A percentile compares a stretch with the other conserved stretches of the same genome.
These are phyloP conservation scores for Colletotrichum endophyticum DNA, from an alignment of 2,329 filamentous ascomycete species.

Conservation along the genomic window DNA sequence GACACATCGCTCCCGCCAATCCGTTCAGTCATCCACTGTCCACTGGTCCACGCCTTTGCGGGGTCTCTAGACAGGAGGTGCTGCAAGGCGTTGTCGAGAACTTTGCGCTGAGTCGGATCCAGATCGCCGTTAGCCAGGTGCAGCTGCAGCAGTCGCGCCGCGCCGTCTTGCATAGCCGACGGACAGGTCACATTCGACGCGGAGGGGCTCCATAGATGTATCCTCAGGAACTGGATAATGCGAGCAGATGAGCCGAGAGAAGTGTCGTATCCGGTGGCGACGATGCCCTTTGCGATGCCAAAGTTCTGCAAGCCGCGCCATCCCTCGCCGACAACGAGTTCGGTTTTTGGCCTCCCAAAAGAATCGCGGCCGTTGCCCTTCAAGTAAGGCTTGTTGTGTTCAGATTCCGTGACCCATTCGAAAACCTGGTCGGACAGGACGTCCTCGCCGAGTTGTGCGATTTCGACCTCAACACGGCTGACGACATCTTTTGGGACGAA, in stretches of 20 bases:
- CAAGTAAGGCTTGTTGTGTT: slow-evolving; percentile 67
- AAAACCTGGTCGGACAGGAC: slow-evolving; percentile 62
- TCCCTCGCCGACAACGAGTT: slow-evolving; percentile 68
- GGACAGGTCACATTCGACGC: slow-evolving; percentile 69
- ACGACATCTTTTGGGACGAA: slow-evolving; percentile 50
- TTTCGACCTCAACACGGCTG: slow-evolving; percentile 44
- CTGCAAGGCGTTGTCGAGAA: slow-evolving; percentile 57
- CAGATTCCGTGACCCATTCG: slow-evolving; percentile 65
- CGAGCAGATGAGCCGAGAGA: slow-evolving; percentile 56
- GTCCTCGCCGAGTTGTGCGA: slow-evolving; percentile 53
- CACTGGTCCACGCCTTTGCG: slow-evolving; percentile 67
- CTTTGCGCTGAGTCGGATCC: slow-evolving; percentile 35
- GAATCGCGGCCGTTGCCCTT: slow-evolving; percentile 61
- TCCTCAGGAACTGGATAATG: slow-evolving; percentile 62
- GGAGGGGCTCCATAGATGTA: slow-evolving; percentile 64
- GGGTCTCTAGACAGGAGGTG: slow-evolving; percentile 60
- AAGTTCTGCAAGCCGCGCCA: slow-evolving; percentile 68
- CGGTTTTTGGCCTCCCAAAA: slow-evolving; percentile 64
- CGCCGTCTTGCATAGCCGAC: slow-evolving; percentile 70
- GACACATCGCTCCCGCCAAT: slow-evolving; percentile 73
- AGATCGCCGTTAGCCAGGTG: slow-evolving; percentile 38
- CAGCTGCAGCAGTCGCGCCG: slow-evolving; percentile 53
- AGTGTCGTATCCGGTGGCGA: slow-evolving; percentile 56
- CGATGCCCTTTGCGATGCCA: slow-evolving; percentile 57
- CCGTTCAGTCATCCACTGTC: slow-evolving; percentile 81